phyloP scores from a whole-genome alignment of 441 rosid species.

The Croton laevigatus region DNA sequence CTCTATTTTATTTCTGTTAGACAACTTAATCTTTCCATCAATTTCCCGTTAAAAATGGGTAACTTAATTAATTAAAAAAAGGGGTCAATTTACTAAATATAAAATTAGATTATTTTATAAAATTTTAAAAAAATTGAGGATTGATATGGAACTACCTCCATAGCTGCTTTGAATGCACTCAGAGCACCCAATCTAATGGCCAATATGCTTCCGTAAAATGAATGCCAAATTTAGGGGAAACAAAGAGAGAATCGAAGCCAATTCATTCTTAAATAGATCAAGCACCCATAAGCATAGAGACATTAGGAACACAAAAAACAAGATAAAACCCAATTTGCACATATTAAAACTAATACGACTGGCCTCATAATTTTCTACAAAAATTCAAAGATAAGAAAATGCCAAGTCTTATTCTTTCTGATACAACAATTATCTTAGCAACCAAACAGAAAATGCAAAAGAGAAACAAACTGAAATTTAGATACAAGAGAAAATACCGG shows the following conservation, averaged over 20 bases:
- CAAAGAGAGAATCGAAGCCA: background rate
- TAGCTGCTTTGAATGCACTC: too few species aligned
- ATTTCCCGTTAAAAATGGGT: too few species aligned
- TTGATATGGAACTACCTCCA: too few species aligned
- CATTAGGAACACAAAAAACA: background rate
- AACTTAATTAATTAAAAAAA: too few species aligned
- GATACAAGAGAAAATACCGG: constrained; percentile 38
- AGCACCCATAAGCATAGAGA: background rate
- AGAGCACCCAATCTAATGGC: too few species aligned
- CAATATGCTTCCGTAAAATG: too few species aligned
- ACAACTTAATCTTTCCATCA: too few species aligned
- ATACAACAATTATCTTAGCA: background rate
- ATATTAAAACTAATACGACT: background rate
- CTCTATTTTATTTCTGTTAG: too few species aligned
- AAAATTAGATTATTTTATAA: too few species aligned
- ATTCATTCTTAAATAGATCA: background rate
- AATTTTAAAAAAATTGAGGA: too few species aligned
- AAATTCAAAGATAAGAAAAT: background rate
- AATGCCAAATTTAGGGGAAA: background rate
- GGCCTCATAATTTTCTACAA: background rate
- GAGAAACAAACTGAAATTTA: background rate
- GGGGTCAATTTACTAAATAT: too few species aligned
- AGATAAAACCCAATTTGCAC: background rate
- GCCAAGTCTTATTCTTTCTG: background rate
- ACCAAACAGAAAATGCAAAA: background rate